A percentile compares a stretch with the other conserved stretches of the same genome.
Conservation (phyloP, 495 filamentous ascomycete genomes). For the Neurospora pannonica region DNA sequence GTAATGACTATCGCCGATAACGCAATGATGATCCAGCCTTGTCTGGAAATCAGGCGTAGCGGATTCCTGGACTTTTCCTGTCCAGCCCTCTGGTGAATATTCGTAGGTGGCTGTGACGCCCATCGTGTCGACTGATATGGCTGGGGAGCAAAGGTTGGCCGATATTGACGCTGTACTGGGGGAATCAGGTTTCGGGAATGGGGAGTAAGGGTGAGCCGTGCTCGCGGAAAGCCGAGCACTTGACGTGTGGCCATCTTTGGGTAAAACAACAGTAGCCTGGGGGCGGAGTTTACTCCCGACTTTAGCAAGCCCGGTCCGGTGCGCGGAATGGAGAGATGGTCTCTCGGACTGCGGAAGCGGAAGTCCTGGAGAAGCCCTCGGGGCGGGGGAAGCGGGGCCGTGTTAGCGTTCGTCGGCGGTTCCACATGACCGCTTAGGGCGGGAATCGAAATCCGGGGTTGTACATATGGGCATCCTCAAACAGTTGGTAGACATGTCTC, state of each 20-base stretch:
- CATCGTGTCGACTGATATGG: background rate
- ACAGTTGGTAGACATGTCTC: background rate
- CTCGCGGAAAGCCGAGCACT: background rate
- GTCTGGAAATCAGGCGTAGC: background rate
- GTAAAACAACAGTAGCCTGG: background rate
- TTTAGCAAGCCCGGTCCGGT: background rate
- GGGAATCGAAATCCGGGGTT: background rate
- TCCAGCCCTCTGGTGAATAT: background rate
- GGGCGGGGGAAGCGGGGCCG: background rate
- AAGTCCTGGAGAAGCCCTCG: background rate
- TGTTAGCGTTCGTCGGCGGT: background rate
- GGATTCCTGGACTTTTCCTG: no score
- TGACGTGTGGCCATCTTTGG: background rate
- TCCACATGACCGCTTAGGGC: background rate
- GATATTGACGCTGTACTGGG: background rate
- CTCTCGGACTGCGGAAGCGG: background rate
- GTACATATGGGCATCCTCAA: background rate
- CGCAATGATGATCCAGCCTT: background rate
- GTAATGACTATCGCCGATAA: background rate
- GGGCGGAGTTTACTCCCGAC: background rate
- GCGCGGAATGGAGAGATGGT: background rate
- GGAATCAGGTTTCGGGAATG: background rate
- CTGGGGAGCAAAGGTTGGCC: background rate
- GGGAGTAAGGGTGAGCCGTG: background rate
- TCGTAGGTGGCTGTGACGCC: background rate